Evolutionary conservation across 164 flowering plant species (phyloP), one percentile per base, ranked within the genome.

Genomic region (Cinnamomum micranthum): DNA sequence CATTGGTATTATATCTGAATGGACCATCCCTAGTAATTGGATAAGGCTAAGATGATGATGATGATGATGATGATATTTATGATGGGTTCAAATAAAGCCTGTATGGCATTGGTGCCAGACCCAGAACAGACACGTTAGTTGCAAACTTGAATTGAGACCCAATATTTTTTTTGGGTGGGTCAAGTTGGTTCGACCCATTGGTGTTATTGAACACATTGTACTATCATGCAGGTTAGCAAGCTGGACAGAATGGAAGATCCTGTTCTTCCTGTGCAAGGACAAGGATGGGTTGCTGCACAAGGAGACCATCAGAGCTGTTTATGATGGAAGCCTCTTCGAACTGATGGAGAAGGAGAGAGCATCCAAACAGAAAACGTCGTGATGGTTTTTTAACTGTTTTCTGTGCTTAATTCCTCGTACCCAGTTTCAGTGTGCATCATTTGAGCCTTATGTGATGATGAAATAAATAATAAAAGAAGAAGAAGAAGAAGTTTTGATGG

Each of bases 251-350:
- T 92, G 94, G 97, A 87, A 82, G 80, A 64, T 82, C 2, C 68
- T 92, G 23, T 88, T 88, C 25, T 0, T 0, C 47, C 79, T 92
- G 14, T 80, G 91, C 82, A 92, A 88, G 80, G 97, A 90, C 83
- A 75, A 85, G 79, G 72, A 86, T 41, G 94, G 97, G 4, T 71
- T 92, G 69, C 79, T 92, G 70, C 89, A 78, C 15, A 88, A 83
- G 75, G 97, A 90, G 0, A 86, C 87, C 0, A 52, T 90, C 3
- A 81, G 85, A 78, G 90, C 82, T n/a, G 90, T 83, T 6, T 92
- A 88, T 65, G 97, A 92, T 78, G 97, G 97, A 75, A 85, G 81
- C 77, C 73, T 90, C 58, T 92, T 92, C 68, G 89, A 84, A 41
- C 71, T 47, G n/a, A 70, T 92, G 89, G 88, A 82, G 79, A 82